A percentile compares a stretch with the other conserved stretches of the same genome.
phyloP scores from a whole-genome alignment of 1,284 basidiomycete species.

The Sporisorium exsertum region DNA sequence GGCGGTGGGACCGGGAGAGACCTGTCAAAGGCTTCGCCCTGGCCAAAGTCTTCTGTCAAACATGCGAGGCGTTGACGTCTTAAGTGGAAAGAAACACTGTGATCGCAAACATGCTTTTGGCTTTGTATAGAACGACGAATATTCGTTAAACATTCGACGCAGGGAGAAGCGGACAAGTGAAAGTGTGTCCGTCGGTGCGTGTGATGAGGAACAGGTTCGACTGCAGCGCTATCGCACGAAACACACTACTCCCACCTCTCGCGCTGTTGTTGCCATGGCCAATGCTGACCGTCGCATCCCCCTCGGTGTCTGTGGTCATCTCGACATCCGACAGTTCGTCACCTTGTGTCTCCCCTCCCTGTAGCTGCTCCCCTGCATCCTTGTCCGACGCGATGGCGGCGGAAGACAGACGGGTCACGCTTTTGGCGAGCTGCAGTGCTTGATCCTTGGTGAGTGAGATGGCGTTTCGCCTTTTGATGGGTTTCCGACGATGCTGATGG shows the following conservation, averaged over 20 bases:
- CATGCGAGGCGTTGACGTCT: no score
- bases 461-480: constrained; percentile 3
- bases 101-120: no score
- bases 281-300: no score
- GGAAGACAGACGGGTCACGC: neutral
- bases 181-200: constrained; percentile 16
- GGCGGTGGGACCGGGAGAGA: neutral
- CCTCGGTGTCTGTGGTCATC: neutral
- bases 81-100: no score
- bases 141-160: neutral
- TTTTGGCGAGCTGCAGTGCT: neutral
- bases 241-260: neutral
- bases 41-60: no score
- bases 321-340: neutral
- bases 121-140: neutral
- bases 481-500: neutral
- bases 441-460: constrained; percentile 12
- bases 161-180: neutral
- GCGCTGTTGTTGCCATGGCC: no score
- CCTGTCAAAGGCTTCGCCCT: no score
- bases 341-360: neutral
- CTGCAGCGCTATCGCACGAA: constrained; percentile 3
- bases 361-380: neutral
- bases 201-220: constrained; percentile 19
- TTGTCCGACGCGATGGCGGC: neutral